Base-by-base conservation (phyloP, 2,329 filamentous ascomycete species). In the Aspergillus sp. region DNA sequence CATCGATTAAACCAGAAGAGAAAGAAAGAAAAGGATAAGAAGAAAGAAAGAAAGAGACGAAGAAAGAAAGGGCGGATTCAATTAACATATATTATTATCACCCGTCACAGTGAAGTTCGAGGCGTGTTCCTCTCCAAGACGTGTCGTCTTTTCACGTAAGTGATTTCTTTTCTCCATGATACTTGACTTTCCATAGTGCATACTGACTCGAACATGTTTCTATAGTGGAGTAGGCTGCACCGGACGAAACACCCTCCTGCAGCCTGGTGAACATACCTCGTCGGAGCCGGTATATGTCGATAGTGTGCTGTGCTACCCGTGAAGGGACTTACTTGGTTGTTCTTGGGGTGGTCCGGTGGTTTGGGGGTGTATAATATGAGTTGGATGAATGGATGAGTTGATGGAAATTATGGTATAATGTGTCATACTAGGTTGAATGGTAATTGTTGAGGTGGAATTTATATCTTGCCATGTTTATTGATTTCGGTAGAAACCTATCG, bases 141-240 rank as follows among this genome's bases (percentile, higher is more conserved):
- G 21, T 64, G 62, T 38, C 59, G 62, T 3, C 38, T 64, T 13
- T 64, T 64, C 21, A 39, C 57, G 62, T 64, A 55, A 59, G 62
- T 62, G 32, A 8, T 32, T 21, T 6, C 27, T 13, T 3, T 19
- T 5, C 1, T 4, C 6, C 11, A 13, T 2, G 30, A 13, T 13
- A 36, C 10, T 32, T 32, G 30, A 32, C 1, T 32, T 3, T 13
- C 0, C 4, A 11, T 32, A 32, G 30, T 19, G 27, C 8, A 30
- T 30, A 30, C 10, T 32, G 6, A 44, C 57, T 17, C 13, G 27
- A 8, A 19, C 3, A 17, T n/a, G 51, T 5, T 1, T 36, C 11
- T 17, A 19, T 13, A 63, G 61, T 19, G 61, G 55, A 8, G 52
- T 51, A 13, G 42, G 52, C 30, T 63, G 62, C 36, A 63, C 62